These are phyloP conservation scores for Russula sp. DNA, from an alignment of 768 basidiomycete species.

Conservation along the genomic window DNA sequence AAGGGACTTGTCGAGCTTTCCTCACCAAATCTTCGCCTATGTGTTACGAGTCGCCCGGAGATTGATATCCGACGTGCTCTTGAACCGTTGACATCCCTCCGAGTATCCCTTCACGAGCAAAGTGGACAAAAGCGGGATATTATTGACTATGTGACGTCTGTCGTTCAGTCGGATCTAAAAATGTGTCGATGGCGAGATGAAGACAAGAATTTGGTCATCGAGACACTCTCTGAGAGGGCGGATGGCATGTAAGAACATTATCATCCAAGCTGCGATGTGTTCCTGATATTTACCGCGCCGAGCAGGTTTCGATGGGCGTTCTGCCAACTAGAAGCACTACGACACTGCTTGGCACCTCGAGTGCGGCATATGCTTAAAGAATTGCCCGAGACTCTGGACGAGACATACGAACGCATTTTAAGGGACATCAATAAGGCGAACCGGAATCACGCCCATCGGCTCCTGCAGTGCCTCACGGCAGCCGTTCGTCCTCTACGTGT, in stretches of 20 bases:
- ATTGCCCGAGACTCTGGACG: slow-evolving; percentile 1
- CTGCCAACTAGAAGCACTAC: slow-evolving; percentile 1
- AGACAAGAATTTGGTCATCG: not conserved
- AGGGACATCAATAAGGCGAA: slow-evolving; percentile 10
- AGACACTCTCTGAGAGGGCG: slow-evolving; percentile 1
- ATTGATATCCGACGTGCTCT: slow-evolving; percentile 1
- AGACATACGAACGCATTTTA: not conserved
- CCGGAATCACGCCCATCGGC: not conserved
- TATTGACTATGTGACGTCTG: not conserved
- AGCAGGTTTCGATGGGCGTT: not conserved
- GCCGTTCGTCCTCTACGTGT: slow-evolving; percentile 2
- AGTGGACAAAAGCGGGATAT: slow-evolving; percentile 7
- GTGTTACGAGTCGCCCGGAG: slow-evolving; percentile 6
- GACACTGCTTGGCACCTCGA: not conserved
- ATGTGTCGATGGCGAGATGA: not conserved
- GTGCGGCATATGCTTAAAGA: slow-evolving; percentile 2
- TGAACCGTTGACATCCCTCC: not conserved
- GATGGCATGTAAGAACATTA: not conserved
- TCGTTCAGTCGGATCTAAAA: not conserved
- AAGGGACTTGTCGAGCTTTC: not conserved
- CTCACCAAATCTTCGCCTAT: not conserved
- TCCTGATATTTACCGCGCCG: not conserved
- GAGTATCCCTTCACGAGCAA: slow-evolving; percentile 1
- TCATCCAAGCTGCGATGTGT: too few species aligned
- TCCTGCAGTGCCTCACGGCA: slow-evolving; percentile 1